phyloP scores from a whole-genome alignment of 1,284 basidiomycete species.

The Neotropicomus parvogracilis region DNA sequence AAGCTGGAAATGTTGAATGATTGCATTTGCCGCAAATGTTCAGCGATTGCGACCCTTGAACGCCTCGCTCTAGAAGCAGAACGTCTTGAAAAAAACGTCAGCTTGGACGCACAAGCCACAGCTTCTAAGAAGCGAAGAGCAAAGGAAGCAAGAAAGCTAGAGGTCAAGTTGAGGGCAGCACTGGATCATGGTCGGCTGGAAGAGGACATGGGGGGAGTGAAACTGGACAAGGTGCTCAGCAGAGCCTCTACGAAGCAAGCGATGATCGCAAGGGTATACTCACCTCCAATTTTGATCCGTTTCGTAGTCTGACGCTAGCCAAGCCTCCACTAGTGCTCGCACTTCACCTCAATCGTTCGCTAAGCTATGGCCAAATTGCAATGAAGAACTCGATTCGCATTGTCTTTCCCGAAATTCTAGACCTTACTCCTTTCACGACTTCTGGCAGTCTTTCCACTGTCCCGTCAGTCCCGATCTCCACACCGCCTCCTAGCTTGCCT shows the following conservation, averaged over 20 bases:
- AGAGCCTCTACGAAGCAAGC: slow-evolving; percentile 80
- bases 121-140: slow-evolving; percentile 69
- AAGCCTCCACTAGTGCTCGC: slow-evolving; percentile 81
- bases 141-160: slow-evolving; percentile 64
- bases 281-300: slow-evolving; percentile 2
- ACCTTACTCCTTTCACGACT: slow-evolving; percentile 81
- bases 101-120: slow-evolving; percentile 42
- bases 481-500: slow-evolving; percentile 45
- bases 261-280: slow-evolving; percentile 74
- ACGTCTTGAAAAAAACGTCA: slow-evolving; percentile 46
- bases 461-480: slow-evolving; percentile 65
- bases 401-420: slow-evolving; percentile 81
- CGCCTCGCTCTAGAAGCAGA: slow-evolving; percentile 59
- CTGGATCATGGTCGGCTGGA: slow-evolving; percentile 76
- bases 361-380: slow-evolving; percentile 72
- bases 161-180: slow-evolving; percentile 55
- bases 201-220: slow-evolving; percentile 72
- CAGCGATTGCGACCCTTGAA: slow-evolving; percentile 65
- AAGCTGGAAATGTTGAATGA: slow-evolving; percentile 77
- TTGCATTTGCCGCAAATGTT: slow-evolving; percentile 81
- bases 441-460: slow-evolving; percentile 67
- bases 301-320: slow-evolving; percentile 16
- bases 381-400: slow-evolving; percentile 80
- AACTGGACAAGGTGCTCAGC: slow-evolving; percentile 70
- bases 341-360: slow-evolving; percentile 83